Percentiles rank a stretch among this genome's conserved stretches.
Evolutionary conservation across 108 stramenopile species (phyloP).

Genomic region (Cyclotella kingstonii): DNA sequence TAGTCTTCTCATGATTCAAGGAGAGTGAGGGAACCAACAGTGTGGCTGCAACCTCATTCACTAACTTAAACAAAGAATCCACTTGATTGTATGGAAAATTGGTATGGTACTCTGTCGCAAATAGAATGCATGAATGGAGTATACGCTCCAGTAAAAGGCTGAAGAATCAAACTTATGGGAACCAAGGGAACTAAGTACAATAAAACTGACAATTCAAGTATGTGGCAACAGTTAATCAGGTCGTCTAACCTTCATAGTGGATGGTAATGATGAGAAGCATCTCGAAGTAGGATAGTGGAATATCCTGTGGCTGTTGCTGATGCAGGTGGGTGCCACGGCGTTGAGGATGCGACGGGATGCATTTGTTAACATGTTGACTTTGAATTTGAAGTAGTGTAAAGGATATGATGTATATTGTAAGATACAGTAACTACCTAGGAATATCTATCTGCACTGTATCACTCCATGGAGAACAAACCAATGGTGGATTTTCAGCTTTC

Average conservation of each 20-base stretch:
- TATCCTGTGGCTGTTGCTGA: conserved; percentile 3
- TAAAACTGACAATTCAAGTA: background rate
- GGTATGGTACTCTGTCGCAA: conserved; percentile 42
- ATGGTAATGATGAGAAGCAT: conserved; percentile 55
- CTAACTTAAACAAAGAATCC: conserved; percentile 9
- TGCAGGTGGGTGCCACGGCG: conserved; percentile 6
- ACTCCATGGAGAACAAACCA: no score
- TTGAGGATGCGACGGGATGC: conserved; percentile 30
- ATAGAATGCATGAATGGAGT: conserved; percentile 37
- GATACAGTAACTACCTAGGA: no score
- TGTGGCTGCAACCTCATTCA: conserved; percentile 24
- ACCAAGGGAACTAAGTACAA: background rate
- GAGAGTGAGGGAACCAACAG: conserved; percentile 24
- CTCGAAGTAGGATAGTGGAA: conserved; percentile 19
- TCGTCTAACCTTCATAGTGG: conserved; percentile 51
- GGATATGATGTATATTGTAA: no score
- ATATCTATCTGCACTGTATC: no score
- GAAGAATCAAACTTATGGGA: background rate
- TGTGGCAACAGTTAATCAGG: background rate
- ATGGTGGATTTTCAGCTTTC: no score
- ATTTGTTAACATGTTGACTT: conserved; percentile 27
- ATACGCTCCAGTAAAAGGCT: background rate
- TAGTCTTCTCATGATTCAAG: conserved; percentile 5
- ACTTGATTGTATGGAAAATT: conserved; percentile 13
- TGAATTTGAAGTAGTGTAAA: background rate